These are phyloP conservation scores for Fraxinus paxiana DNA, from an alignment of 305 asterid genomes.

Conservation along the genomic window DNA sequence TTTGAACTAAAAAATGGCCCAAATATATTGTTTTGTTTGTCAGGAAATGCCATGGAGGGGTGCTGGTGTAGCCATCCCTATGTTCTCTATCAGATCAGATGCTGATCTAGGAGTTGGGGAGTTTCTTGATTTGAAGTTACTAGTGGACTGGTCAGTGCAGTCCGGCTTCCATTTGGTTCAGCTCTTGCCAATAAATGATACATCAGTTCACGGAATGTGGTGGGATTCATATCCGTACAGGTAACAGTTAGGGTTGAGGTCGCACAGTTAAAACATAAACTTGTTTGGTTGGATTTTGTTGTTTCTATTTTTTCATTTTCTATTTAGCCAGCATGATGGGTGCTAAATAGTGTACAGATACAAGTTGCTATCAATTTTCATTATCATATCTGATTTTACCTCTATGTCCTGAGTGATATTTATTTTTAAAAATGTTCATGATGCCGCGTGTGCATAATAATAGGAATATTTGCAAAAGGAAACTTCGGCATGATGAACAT, in stretches of 20 bases:
- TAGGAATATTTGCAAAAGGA: background rate
- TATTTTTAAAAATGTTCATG: background rate
- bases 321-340: background rate
- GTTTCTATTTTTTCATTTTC: background rate
- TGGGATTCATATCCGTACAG: conserved; percentile 99
- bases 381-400: background rate
- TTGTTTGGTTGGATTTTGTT: background rate
- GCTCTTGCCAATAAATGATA: conserved; percentile 89
- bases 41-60: conserved; percentile 99
- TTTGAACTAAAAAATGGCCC: background rate
- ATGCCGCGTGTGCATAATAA: background rate
- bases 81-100: conserved; percentile 90
- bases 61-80: conserved; percentile 90
- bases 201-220: conserved; percentile 94
- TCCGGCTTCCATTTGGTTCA: conserved; percentile 96
- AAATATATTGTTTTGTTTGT: background rate
- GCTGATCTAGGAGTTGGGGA: conserved; percentile 93
- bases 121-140: conserved; percentile 89
- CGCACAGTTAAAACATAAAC: background rate
- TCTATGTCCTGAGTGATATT: background rate
- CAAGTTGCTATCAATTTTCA: background rate
- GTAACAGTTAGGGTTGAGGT: conserved; percentile 31
- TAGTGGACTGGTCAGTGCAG: conserved; percentile 86
- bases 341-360: background rate
- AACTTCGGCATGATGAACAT: background rate